Evolutionary conservation across 169 alveolate species (phyloP).

Genomic region (Cryptosporidium bovis): DNA sequence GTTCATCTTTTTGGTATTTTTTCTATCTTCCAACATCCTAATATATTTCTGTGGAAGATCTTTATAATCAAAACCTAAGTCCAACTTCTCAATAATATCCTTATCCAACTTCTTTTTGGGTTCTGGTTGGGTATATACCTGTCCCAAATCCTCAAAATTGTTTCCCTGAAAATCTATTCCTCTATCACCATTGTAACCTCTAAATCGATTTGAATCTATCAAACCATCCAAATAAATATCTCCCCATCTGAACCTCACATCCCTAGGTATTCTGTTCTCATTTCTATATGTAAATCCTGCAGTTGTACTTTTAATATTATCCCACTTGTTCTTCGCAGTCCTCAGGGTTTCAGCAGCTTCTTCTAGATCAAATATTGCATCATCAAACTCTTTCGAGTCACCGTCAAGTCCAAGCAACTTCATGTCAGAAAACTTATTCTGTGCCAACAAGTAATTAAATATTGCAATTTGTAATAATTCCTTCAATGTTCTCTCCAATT

Average conservation of each 20-base stretch:
- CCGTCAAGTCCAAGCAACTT: neutral
- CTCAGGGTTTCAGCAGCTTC: constrained; percentile 6
- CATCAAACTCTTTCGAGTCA: neutral
- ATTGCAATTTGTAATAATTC: constrained; percentile 14
- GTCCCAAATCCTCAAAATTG: neutral
- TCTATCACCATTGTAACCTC: constrained; percentile 37
- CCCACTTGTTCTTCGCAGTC: constrained; percentile 26
- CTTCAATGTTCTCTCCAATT: neutral
- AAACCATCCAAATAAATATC: neutral
- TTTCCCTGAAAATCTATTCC: constrained; percentile 43
- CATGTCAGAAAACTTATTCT: constrained; percentile 14
- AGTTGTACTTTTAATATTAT: neutral
- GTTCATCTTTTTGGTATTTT: neutral
- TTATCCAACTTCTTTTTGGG: neutral
- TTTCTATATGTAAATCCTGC: constrained; percentile 17
- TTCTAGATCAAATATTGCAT: neutral
- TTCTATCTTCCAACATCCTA: constrained; percentile 13
- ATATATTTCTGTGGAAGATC: constrained; percentile 13
- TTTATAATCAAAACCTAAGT: constrained; percentile 6
- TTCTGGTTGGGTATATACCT: neutral
- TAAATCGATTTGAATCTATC: neutral
- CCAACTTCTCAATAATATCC: constrained; percentile 11
- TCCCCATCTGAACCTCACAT: neutral
- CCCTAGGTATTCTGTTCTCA: neutral
- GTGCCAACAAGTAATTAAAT: constrained; percentile 14